These are phyloP conservation scores for Neonectria sp. DNA, from an alignment of 2,329 filamentous ascomycete species.

Conservation along the genomic window DNA sequence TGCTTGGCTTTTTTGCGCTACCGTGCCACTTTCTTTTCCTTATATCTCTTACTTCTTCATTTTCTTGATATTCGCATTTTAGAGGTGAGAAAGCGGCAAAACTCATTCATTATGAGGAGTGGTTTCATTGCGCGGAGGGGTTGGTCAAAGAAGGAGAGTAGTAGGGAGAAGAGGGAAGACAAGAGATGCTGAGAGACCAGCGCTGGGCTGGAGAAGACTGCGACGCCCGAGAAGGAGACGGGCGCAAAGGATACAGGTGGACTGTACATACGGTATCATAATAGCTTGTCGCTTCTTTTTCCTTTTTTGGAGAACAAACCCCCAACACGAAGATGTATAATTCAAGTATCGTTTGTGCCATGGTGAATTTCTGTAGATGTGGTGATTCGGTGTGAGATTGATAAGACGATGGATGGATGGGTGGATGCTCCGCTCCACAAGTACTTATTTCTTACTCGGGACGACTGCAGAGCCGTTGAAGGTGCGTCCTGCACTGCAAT, in stretches of 20 bases:
- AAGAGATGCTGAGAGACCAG: constrained; percentile 3
- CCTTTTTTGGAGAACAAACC: constrained; percentile 46
- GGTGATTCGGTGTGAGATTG: not conserved
- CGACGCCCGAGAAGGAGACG: constrained; percentile 23
- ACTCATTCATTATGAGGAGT: constrained; percentile 47
- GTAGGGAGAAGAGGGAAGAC: constrained; percentile 16
- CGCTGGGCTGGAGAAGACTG: constrained; percentile 14
- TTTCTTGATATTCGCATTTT: constrained; percentile 46
- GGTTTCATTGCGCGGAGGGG: constrained; percentile 39
- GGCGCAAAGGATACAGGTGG: constrained; percentile 26
- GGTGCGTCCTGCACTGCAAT: not conserved
- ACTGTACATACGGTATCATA: constrained; percentile 48
- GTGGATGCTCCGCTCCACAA: not conserved
- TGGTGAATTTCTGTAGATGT: not conserved
- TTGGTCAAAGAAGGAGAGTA: constrained; percentile 19
- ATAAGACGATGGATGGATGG: not conserved
- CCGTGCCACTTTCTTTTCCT: constrained; percentile 41
- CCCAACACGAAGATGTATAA: constrained; percentile 42
- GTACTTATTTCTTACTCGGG: no score
- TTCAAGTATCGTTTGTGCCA: constrained; percentile 5
- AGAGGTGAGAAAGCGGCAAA: constrained; percentile 49
- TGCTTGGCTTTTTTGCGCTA: constrained; percentile 41
- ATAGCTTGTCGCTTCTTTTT: constrained; percentile 43
- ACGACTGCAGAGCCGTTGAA: not conserved
- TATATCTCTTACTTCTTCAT: constrained; percentile 43